phyloP scores from a whole-genome alignment of 2,329 filamentous ascomycete genomes.

The Blastomyces gilchristii region DNA sequence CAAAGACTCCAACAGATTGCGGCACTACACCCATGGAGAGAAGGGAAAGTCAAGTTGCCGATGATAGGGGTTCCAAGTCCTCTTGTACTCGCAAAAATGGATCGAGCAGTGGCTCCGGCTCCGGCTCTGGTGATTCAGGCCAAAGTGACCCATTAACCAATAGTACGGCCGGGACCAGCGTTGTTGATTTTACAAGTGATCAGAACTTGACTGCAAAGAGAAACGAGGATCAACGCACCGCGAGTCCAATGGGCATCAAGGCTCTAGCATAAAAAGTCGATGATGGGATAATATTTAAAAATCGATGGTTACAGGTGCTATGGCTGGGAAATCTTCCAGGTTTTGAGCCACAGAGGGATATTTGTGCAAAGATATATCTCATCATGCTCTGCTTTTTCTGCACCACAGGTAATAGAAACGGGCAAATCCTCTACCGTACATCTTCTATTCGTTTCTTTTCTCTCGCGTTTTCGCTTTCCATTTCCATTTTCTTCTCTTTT shows the following conservation, averaged over 20 bases:
- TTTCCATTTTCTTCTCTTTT: not conserved
- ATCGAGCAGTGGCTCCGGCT: conserved; percentile 7
- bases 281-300: not conserved
- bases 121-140: conserved; percentile 10
- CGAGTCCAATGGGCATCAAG: not conserved
- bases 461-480: not conserved
- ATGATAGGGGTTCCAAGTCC: not conserved
- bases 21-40: not conserved
- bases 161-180: conserved; percentile 11
- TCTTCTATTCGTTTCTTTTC: not conserved
- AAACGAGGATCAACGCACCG: not conserved
- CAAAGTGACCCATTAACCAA: conserved; percentile 13
- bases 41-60: not conserved
- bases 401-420: not conserved
- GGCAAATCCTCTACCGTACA: not conserved
- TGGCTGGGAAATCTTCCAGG: not conserved
- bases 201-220: not conserved
- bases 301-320: not conserved
- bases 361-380: not conserved
- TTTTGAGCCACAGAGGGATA: not conserved
- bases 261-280: not conserved
- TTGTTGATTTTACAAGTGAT: conserved; percentile 1
- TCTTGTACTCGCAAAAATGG: conserved; percentile 6
- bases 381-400: not conserved
- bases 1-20: not conserved